Evolutionary conservation across 106 monocot species (phyloP), one percentile per base, ranked within the genome.

Genomic region (Dendrobium catenatum): DNA sequence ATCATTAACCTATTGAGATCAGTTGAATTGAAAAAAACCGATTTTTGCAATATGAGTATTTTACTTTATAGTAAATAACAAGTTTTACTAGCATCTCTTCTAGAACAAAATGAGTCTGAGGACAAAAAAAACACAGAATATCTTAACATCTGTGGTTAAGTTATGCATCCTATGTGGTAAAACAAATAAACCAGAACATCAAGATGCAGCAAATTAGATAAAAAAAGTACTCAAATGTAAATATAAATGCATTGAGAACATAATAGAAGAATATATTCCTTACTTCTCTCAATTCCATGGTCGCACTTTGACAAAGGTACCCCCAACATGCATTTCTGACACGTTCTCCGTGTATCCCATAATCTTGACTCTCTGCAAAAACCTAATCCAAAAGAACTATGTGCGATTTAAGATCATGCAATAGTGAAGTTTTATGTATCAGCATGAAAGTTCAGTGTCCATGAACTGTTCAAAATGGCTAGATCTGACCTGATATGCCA

Each of bases 241-340:
- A 29, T 68, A 68, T 26, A 24, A 29, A 70, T 70, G 70, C 37
- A 70, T 70, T 70, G 33, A 70, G 70, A 70, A 70, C 70, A 70
- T 70, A 17, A 70, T 15, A 70, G 37, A 70, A 33, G 11, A 70
- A n/a, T 22, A 37, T 37, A 74, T 74, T 43, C 6, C 74, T 74
- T 82, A 93, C 99, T 89, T 99, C 95, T 87, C 93, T 89, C 66
- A 99, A 86, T 78, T 99, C 99, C 79, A 86, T 88, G 40, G 91
- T 85, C 27, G 88, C 99, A 88, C 99, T 90, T 86, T 93, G 99
- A 84, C 99, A 99, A 84, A 99, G 87, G 81, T 99, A 99, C 22
- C 99, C 95, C 99, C 99, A 99, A 83, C 99, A 99, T 77, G 99
- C 99, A 87, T 89, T 95, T 87, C 93, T 86, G 29, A 99, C 95